These are phyloP conservation scores for Austroboletus novae-zelandiae DNA, from an alignment of 1,284 basidiomycete species.

Conservation along the genomic window DNA sequence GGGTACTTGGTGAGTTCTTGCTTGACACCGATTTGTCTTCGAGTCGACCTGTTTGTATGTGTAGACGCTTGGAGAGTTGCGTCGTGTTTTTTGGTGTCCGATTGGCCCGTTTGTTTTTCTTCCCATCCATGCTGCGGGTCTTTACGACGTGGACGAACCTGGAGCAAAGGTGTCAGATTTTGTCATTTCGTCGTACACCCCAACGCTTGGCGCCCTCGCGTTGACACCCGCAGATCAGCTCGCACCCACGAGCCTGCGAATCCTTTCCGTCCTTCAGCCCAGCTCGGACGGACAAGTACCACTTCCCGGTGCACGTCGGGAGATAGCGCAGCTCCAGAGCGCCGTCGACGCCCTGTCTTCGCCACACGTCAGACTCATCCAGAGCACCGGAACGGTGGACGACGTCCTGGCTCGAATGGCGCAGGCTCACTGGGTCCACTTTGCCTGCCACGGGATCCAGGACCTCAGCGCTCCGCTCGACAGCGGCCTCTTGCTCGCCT, in stretches of 20 bases:
- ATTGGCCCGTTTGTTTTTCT: slow-evolving; percentile 2
- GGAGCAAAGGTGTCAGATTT: background rate
- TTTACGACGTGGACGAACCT: background rate
- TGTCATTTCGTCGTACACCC: background rate
- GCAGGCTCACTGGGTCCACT: background rate
- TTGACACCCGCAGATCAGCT: background rate
- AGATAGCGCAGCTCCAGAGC: background rate
- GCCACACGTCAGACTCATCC: background rate
- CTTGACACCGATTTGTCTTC: background rate
- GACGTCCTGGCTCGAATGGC: slow-evolving; percentile 1
- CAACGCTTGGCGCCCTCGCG: background rate
- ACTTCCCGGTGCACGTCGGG: background rate
- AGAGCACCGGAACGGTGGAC: background rate
- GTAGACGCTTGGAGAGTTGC: background rate
- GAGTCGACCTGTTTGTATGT: background rate
- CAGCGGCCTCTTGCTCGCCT: background rate
- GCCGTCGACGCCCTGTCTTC: background rate
- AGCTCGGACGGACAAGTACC: background rate
- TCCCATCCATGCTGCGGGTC: slow-evolving; percentile 5
- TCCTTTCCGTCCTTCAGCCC: slow-evolving; percentile 1
- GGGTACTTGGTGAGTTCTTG: background rate
- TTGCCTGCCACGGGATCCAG: slow-evolving; percentile 1
- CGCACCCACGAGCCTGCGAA: background rate
- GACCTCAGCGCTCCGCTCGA: background rate
- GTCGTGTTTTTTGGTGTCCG: slow-evolving; percentile 2